Evolutionary conservation across 352 stramenopile genomes (phyloP), one percentile per base, ranked within the genome.

Genomic region (Pythium periplocum): DNA sequence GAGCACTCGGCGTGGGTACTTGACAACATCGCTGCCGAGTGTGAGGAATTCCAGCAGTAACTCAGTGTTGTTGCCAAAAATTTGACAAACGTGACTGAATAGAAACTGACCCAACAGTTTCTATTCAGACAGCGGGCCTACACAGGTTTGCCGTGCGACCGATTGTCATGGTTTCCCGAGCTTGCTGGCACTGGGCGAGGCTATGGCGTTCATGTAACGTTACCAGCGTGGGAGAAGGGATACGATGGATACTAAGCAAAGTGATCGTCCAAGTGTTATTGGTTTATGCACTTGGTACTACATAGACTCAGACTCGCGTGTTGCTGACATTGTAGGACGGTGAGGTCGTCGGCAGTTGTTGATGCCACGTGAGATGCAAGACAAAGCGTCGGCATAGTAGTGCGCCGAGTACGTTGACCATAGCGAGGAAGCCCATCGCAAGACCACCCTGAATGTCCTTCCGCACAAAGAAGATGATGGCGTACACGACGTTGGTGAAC

Each of bases 21-120:
- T n/a, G 84, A 82, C 34, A 95, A 95, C 60, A 93, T 95, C 54
- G 84, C 82, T 1, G 84, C 80, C 31, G 84, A 95, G 61, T 90
- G 82, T 36, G 77, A 93, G 36, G 77, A 90, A 59, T 90, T 92
- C 45, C 78, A 82, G 12, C 78, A 92, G 54, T 62, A 87, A 35
- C 71, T 95, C n/a, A 87, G 88, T 46, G 68, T 75, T 10, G 66
- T 90, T 4, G 62, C 72, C 39, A 71, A 77, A 57, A 61, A 75
- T 39, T 67, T 87, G n/a, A 59, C 55, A 12, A 55, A 60, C 8
- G 53, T 49, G 2, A 38, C 36, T 7, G 69, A 72, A 38, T 54
- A 55, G 4, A 62, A 73, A 38, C 66, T 83, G 40, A 64, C 68
- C 41, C 80, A 76, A 26, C 17, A 26, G 17, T 26, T 26, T 26